Conservation (phyloP, 2,329 filamentous ascomycete species). For the Graphilbum ipis-grandicollis region DNA sequence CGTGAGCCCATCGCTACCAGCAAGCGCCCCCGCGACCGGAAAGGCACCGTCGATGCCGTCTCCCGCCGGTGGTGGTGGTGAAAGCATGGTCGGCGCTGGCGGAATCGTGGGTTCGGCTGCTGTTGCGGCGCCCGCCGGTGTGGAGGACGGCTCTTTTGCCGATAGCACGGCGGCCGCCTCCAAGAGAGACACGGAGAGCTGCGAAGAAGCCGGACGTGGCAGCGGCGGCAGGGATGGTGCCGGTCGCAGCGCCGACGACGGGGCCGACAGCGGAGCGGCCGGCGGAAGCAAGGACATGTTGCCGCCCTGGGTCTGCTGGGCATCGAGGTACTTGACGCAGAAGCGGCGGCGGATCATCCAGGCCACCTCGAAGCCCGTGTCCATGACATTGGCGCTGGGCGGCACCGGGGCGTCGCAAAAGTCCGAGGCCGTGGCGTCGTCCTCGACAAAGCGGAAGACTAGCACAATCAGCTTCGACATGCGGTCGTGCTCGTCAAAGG, state of each 20-base stretch:
- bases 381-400: slow-evolving; percentile 1
- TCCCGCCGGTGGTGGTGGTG: not conserved
- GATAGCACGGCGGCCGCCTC: no score
- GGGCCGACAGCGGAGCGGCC: no score
- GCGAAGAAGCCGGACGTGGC: no score
- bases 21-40: no score
- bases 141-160: no score
- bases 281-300: no score
- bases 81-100: not conserved
- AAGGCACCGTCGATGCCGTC: no score
- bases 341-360: slow-evolving; percentile 1
- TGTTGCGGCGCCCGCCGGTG: no score
- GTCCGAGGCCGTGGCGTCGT: not conserved
- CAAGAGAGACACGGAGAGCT: no score
- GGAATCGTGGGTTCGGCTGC: no score
- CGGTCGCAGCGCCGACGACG: no score
- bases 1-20: not conserved
- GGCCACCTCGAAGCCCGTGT: slow-evolving; percentile 1
- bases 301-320: not conserved
- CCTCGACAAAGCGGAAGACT: not conserved
- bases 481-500: not conserved
- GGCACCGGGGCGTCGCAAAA: not conserved
- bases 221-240: no score
- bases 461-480: not conserved
- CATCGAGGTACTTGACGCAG: not conserved